A percentile compares a stretch with the other conserved stretches of the same genome.
These are phyloP conservation scores for Daldinia sp. DNA, from an alignment of 2,329 filamentous ascomycete species.

Conservation along the genomic window DNA sequence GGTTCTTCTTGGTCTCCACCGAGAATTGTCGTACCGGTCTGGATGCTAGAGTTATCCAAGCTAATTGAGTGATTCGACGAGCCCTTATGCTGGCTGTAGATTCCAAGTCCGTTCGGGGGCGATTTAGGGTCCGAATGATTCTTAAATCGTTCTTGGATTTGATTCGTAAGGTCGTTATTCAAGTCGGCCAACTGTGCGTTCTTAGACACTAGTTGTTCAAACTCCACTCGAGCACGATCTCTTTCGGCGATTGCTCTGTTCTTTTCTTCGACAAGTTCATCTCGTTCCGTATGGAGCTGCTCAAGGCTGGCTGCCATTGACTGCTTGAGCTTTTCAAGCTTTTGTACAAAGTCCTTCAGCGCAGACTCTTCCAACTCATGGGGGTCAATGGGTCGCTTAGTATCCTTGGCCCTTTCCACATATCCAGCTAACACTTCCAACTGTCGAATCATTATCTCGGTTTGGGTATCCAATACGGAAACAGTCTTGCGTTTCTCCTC, in stretches of 20 bases:
- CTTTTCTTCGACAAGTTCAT: constrained; percentile 85
- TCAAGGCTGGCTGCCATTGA: constrained; percentile 66
- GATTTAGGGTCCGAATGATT: constrained; percentile 66
- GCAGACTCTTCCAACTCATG: constrained; percentile 86
- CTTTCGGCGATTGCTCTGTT: constrained; percentile 83
- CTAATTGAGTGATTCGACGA: constrained; percentile 60
- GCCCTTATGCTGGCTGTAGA: constrained; percentile 63
- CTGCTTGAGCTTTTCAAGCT: constrained; percentile 68
- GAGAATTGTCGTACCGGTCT: constrained; percentile 66
- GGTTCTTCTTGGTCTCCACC: constrained; percentile 72
- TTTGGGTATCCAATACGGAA: constrained; percentile 90
- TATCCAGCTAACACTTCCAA: constrained; percentile 89
- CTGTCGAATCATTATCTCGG: constrained; percentile 93
- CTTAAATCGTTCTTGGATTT: constrained; percentile 93
- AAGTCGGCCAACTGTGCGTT: constrained; percentile 93
- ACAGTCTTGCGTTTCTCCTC: constrained; percentile 96
- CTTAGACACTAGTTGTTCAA: constrained; percentile 92
- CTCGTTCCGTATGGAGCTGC: constrained; percentile 73
- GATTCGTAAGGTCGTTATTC: constrained; percentile 94
- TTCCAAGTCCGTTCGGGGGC: constrained; percentile 63
- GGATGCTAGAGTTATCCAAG: constrained; percentile 61
- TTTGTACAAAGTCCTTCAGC: constrained; percentile 89
- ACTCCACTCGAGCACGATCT: constrained; percentile 92
- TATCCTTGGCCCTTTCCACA: constrained; percentile 85
- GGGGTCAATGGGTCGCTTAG: constrained; percentile 80